Evolutionary conservation across 1,284 basidiomycete genomes (phyloP).

Genomic region (Bondarzewia mesenterica): DNA sequence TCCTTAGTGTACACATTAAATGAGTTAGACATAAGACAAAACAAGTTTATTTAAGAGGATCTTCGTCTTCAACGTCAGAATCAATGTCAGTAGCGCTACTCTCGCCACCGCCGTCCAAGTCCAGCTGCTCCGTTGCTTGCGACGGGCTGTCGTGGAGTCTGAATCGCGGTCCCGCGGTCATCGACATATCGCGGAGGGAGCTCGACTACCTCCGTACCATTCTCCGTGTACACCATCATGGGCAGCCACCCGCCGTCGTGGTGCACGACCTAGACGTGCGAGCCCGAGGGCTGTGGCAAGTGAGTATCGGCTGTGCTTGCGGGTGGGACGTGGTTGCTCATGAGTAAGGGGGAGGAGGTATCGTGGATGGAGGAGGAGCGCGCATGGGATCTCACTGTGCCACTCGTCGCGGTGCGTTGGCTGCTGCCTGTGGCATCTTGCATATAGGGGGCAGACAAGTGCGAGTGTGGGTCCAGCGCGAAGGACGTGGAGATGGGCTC

Average conservation of each 20-base stretch:
- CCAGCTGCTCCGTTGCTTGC: too few relatives aligned
- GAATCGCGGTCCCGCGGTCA: not conserved
- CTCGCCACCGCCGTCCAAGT: too few relatives aligned
- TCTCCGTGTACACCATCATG: too few relatives aligned
- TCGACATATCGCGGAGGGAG: conserved; percentile 45
- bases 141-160: conserved; percentile 3
- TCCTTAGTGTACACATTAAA: too few relatives aligned
- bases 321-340: too few relatives aligned
- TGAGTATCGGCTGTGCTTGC: not conserved
- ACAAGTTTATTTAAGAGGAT: too few relatives aligned
- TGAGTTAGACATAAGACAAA: too few relatives aligned
- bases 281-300: conserved; percentile 12
- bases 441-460: conserved; percentile 1
- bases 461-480: conserved; percentile 1
- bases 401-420: not conserved
- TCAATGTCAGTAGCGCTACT: too few relatives aligned
- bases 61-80: too few relatives aligned
- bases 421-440: not conserved
- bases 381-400: not conserved
- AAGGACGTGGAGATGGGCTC: not conserved
- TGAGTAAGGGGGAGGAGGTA: too few relatives aligned
- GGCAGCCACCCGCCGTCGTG: conserved; percentile 48
- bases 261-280: conserved; percentile 49
- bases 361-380: too few relatives aligned
- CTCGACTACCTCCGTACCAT: conserved; percentile 51